Base-by-base conservation (phyloP, 441 rosid species). In the Erodium moschatum region DNA sequence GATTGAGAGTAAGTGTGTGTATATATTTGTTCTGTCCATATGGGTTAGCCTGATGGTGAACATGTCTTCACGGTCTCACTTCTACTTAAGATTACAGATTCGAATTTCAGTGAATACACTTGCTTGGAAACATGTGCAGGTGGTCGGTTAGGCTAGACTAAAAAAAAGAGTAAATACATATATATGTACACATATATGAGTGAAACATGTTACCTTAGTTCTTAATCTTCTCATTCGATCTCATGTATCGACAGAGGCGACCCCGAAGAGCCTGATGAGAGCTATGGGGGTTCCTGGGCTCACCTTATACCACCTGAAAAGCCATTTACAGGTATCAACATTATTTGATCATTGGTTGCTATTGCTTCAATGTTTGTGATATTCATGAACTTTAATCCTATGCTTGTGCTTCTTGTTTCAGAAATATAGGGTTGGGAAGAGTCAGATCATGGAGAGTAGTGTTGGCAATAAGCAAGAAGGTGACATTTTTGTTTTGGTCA, bases 261-360 rank as follows among this genome's bases (percentile, higher is more conserved):
- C 97, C 64, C 98, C 98, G 0, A 94, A 87, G 86, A 81, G 90
- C 79, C 80, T 91, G 81, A 88, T 88, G 93, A 88, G 86, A 74
- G 80, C 74, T 74, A 87, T 91, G 92, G 97, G 80, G 21, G 84
- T 89, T 80, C 84, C 93, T 77, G 96, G 93, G 21, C 93, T 94
- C 66, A 94, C 97, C 68, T 74, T 94, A 77, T 94, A 94, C 80
- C 98, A 94, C 79, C 86, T 94, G 18, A 94, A 94, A 85, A 94
- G 97, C 80, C 98, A 94, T 84, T 82, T 94, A 76, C 98, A 93
- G 89, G 98, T 83, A 72, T 24, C 65, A 29, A 24, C 27, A n/a
- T 5, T 33, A 38, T n/a, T 44, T 24, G 27, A 61, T 0, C 71
- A 38, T 75, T 70, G 65, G 21, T 61, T 33, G 1, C 38, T 33